Conservation (phyloP, 2,329 filamentous ascomycete species). For the Grosmannia huntii region DNA sequence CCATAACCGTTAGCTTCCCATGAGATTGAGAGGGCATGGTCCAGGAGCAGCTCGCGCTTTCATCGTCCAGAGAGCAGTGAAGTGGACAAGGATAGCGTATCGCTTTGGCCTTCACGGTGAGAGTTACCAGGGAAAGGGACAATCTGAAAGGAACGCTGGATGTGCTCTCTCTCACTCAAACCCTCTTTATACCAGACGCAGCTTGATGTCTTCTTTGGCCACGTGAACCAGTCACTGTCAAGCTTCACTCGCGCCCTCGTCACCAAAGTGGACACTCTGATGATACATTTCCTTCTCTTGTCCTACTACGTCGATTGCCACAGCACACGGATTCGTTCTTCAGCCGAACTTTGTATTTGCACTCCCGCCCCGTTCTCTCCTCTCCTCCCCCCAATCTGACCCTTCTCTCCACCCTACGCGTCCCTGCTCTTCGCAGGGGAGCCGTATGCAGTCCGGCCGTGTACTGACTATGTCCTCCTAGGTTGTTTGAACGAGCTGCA, state of each 20-base stretch:
- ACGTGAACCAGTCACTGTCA: not conserved
- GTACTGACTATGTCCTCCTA: constrained; percentile 26
- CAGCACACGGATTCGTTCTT: not conserved
- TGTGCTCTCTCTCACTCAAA: constrained; percentile 48
- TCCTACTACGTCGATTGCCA: constrained; percentile 4
- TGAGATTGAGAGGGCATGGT: not conserved
- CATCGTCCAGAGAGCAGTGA: not conserved
- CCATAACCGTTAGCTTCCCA: constrained; percentile 23
- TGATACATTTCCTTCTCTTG: not conserved
- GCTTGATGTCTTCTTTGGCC: not conserved
- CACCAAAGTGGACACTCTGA: constrained; percentile 1
- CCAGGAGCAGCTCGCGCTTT: not conserved
- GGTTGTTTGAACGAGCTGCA: constrained; percentile 85
- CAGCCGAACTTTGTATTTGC: constrained; percentile 41
- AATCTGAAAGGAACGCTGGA: constrained; percentile 31
- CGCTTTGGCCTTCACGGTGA: constrained; percentile 43
- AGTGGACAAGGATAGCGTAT: not conserved
- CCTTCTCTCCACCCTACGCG: constrained; percentile 10
- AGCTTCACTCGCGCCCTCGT: not conserved
- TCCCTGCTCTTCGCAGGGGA: not conserved
- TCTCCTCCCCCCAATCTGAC: constrained; percentile 2
- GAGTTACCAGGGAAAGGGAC: constrained; percentile 39
- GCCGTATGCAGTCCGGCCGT: constrained; percentile 10
- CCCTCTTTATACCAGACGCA: constrained; percentile 3
- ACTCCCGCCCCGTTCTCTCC: constrained; percentile 30